Conservation (phyloP, 1,284 basidiomycete genomes). For the Cryptococcus neoformans region DNA sequence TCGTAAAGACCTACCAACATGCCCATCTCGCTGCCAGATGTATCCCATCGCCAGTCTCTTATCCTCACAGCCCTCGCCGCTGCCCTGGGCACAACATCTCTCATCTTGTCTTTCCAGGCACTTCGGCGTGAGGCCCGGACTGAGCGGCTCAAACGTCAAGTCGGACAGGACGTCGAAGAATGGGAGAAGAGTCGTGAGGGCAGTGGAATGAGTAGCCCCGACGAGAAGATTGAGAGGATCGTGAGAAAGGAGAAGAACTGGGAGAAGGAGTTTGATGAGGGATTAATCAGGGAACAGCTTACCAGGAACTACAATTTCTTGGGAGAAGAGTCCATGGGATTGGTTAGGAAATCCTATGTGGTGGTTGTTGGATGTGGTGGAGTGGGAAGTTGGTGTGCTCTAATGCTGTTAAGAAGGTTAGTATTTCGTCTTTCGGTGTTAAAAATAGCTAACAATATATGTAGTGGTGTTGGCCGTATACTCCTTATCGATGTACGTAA, state of each 20-base stretch:
- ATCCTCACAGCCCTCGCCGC: slow-evolving; percentile 43
- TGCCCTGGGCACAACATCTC: slow-evolving; percentile 37
- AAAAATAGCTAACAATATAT: neutral
- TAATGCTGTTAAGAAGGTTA: slow-evolving; percentile 76
- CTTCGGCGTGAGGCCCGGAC: slow-evolving; percentile 43
- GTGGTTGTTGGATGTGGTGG: slow-evolving; percentile 93
- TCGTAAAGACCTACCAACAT: neutral
- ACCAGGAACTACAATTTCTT: slow-evolving; percentile 95
- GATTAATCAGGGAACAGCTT: slow-evolving; percentile 70
- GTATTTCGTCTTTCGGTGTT: slow-evolving; percentile 39
- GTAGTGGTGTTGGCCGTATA: slow-evolving; percentile 50
- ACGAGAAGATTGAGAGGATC: slow-evolving; percentile 26
- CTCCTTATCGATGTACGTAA: slow-evolving; percentile 48
- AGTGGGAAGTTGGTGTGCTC: slow-evolving; percentile 91
- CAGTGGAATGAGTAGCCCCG: slow-evolving; percentile 22
- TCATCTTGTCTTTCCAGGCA: slow-evolving; percentile 46
- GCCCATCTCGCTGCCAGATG: slow-evolving; percentile 2
- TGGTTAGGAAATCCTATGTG: slow-evolving; percentile 71
- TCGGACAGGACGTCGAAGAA: slow-evolving; percentile 45
- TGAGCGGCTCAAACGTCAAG: slow-evolving; percentile 43
- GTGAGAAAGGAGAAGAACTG: slow-evolving; percentile 31
- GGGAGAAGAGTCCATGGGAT: slow-evolving; percentile 82
- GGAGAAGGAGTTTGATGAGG: slow-evolving; percentile 62
- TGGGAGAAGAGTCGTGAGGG: slow-evolving; percentile 34
- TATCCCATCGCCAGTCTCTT: slow-evolving; percentile 31